Conservation (phyloP, 768 basidiomycete species). For the Boletus vermiculosoides region DNA sequence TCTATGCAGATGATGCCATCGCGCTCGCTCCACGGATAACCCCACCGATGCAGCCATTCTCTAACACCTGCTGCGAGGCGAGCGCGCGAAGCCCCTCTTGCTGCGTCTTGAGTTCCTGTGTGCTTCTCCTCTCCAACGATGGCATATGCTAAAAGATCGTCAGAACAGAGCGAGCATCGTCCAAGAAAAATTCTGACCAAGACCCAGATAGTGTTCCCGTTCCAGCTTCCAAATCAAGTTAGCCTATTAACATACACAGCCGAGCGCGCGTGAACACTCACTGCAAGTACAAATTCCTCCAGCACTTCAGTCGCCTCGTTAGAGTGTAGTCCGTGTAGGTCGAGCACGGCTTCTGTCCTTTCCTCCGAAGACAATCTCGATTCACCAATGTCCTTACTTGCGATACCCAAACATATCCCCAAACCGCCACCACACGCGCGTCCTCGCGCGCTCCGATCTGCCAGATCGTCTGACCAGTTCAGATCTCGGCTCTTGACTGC, state of each 20-base stretch:
- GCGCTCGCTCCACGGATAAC: slow-evolving; percentile 93
- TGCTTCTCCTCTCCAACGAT: slow-evolving; percentile 97
- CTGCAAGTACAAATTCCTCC: slow-evolving; percentile 84
- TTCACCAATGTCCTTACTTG: slow-evolving; percentile 53
- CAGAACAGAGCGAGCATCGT: slow-evolving; percentile 2
- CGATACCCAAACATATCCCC: slow-evolving; percentile 87
- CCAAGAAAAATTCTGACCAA: slow-evolving; percentile 50
- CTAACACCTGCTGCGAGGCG: slow-evolving; percentile 85
- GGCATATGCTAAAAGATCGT: slow-evolving; percentile 60
- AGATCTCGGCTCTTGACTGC: slow-evolving; percentile 70
- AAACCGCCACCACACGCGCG: slow-evolving; percentile 75
- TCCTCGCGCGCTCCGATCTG: slow-evolving; percentile 74
- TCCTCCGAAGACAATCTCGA: slow-evolving; percentile 73
- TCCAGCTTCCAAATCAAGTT: slow-evolving; percentile 57
- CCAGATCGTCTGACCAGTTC: slow-evolving; percentile 79
- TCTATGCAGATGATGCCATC: slow-evolving; percentile 91
- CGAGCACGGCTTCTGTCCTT: slow-evolving; percentile 82
- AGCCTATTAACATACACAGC: slow-evolving; percentile 8
- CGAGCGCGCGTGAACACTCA: slow-evolving; percentile 41
- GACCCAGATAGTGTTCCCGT: slow-evolving; percentile 81
- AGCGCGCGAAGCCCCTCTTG: slow-evolving; percentile 76
- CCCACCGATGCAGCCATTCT: slow-evolving; percentile 91
- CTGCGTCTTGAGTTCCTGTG: slow-evolving; percentile 84
- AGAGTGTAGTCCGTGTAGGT: slow-evolving; percentile 91
- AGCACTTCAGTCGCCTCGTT: slow-evolving; percentile 90